Evolutionary conservation across 1,284 basidiomycete species (phyloP), one percentile per base, ranked within the genome.

Genomic region (Sutorius eximius): DNA sequence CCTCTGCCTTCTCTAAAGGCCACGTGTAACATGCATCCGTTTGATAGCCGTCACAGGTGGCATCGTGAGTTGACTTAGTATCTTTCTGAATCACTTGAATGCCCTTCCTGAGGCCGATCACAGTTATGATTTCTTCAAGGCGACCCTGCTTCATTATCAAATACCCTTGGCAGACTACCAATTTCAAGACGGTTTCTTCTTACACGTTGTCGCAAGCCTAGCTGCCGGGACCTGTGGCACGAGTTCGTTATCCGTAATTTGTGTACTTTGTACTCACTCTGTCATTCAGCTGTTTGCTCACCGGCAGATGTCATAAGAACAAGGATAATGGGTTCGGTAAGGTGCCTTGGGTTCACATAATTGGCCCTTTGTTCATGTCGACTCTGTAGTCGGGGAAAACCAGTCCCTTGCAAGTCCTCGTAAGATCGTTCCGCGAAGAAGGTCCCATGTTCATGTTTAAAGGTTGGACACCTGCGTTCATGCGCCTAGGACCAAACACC

Each of bases 41-140:
- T 52, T 58, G 24, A 58, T 60, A 88, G 87, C 80, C 78, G 37
- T 89, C 88, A 13, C 93, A 96, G 81, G 86, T 95, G 37, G 91
- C 87, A 70, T 93, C 92, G 90, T 93, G 70, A 77, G 91, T 79
- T 37, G 24, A 51, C 34, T n/a, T 20, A 12, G 15, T 59, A n/a
- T 30, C 46, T 24, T 1, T 16, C n/a, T 47, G 43, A 18, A 47
- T 37, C 16, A 15, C 3, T 34, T 18, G 37, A 53, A 52, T 45
- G 24, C 47, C 51, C 42, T 50, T 52, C 29, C 46, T 55, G 52
- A 49, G 8, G 46, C 7, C 1, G 45, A 22, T 60, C 33, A 45
- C 58, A 94, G 92, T 50, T 96, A 96, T 71, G 93, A 95, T 73
- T 86, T 83, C 67, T 91, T 95, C 81, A 95, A 96, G 73, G 67